A percentile compares a stretch with the other conserved stretches of the same genome.
Conservation (phyloP, 176 grass and related monocot genomes). For the Cocos nucifera region DNA sequence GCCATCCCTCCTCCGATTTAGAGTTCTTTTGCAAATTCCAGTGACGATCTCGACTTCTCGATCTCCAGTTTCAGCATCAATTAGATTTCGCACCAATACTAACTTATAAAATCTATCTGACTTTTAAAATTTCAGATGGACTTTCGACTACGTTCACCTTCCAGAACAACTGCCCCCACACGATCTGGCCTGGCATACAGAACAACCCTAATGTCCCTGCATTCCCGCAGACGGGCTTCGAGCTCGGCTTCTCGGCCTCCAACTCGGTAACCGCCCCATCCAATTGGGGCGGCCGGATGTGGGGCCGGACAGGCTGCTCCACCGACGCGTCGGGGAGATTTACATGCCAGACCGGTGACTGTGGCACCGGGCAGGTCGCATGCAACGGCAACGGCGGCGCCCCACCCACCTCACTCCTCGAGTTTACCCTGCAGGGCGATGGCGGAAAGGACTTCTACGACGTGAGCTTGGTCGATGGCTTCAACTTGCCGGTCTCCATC, state of each 20-base stretch:
- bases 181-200: slow-evolving; percentile 38
- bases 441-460: slow-evolving; percentile 39
- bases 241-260: not conserved
- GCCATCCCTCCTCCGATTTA: no score
- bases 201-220: not conserved
- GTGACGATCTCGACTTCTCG: no score
- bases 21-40: no score
- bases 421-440: slow-evolving; percentile 43
- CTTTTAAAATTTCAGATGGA: slow-evolving; percentile 11
- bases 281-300: slow-evolving; percentile 47
- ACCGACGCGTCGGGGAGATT: slow-evolving; percentile 23
- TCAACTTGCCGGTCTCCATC: slow-evolving; percentile 45
- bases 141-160: slow-evolving; percentile 36
- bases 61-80: no score
- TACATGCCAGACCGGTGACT: slow-evolving; percentile 50
- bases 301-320: slow-evolving; percentile 39
- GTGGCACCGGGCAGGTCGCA: slow-evolving; percentile 27
- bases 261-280: not conserved
- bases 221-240: slow-evolving; percentile 44
- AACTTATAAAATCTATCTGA: no score
- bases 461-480: slow-evolving; percentile 55
- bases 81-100: no score
- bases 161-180: slow-evolving; percentile 43
- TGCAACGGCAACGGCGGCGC: slow-evolving; percentile 36
- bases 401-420: slow-evolving; percentile 35